A percentile compares a stretch with the other conserved stretches of the same genome.
phyloP scores from a whole-genome alignment of 768 basidiomycete genomes.

The Calocera viscosa region DNA sequence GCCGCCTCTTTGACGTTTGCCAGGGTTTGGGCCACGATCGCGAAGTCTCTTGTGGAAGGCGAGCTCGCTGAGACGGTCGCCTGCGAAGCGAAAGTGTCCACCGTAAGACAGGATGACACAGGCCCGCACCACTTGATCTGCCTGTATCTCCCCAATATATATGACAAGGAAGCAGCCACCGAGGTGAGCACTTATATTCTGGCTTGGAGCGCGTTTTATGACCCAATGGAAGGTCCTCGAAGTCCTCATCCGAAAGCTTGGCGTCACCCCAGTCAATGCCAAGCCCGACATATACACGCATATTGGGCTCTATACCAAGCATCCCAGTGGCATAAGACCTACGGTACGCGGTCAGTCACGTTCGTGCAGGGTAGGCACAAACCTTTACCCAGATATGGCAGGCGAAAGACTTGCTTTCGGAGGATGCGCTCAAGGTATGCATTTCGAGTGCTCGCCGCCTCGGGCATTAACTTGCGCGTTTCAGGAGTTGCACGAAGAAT shows the following conservation, averaged over 20 bases:
- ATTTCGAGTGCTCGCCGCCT: not conserved
- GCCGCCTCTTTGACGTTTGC: too few relatives aligned
- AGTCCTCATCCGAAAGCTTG: constrained; percentile 36
- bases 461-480: not conserved
- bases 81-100: too few relatives aligned
- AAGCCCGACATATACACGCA: constrained; percentile 59
- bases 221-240: not conserved
- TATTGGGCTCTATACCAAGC: constrained; percentile 46
- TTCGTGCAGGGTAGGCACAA: too few relatives aligned
- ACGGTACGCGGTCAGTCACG: constrained; percentile 34
- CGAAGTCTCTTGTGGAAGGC: too few relatives aligned
- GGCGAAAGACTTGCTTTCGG: not conserved
- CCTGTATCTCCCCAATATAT: too few relatives aligned
- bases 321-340: constrained; percentile 56
- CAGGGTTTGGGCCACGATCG: too few relatives aligned
- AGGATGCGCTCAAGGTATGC: not conserved
- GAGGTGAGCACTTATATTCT: too few relatives aligned
- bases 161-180: too few relatives aligned
- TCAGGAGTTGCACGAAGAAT: not conserved
- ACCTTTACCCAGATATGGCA: not conserved
- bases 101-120: too few relatives aligned
- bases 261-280: constrained; percentile 51
- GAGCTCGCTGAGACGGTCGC: too few relatives aligned
- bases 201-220: too few relatives aligned
- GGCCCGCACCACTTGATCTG: too few relatives aligned